A percentile compares a stretch with the other conserved stretches of the same genome.
phyloP scores from a whole-genome alignment of 2,329 filamentous ascomycete genomes.

The Teratosphaeria gauchensis region DNA sequence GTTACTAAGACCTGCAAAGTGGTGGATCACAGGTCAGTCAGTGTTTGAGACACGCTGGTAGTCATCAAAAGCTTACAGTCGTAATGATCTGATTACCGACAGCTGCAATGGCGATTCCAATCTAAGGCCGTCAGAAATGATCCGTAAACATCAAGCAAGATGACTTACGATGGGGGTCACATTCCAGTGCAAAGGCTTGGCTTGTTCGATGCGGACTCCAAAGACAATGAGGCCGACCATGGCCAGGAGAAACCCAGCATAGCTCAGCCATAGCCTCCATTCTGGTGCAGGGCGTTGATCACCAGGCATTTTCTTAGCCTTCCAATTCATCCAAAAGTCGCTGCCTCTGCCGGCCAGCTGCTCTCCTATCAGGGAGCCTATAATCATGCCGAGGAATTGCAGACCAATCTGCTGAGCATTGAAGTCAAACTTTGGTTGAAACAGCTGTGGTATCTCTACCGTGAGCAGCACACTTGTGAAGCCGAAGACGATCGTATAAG shows the following conservation, averaged over 20 bases:
- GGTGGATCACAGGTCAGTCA: no score
- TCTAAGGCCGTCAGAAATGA: constrained; percentile 17
- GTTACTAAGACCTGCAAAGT: constrained; percentile 41
- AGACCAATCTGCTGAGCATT: constrained; percentile 49
- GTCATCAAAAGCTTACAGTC: background rate
- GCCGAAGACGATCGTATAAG: constrained; percentile 50
- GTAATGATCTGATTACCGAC: constrained; percentile 42
- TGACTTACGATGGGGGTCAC: constrained; percentile 39
- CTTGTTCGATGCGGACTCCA: constrained; percentile 40
- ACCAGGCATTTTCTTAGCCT: constrained; percentile 23
- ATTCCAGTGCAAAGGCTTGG: constrained; percentile 40
- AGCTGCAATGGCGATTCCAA: constrained; percentile 37
- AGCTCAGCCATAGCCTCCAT: constrained; percentile 48
- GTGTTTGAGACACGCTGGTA: no score
- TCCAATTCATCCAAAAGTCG: constrained; percentile 43
- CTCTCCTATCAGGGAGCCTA: constrained; percentile 50
- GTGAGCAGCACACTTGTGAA: constrained; percentile 46
- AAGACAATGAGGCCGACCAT: constrained; percentile 48
- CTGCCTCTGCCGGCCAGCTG: constrained; percentile 46
- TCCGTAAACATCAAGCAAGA: constrained; percentile 31
- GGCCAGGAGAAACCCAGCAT: constrained; percentile 42
- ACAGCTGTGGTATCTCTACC: constrained; percentile 52
- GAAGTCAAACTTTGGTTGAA: constrained; percentile 46
- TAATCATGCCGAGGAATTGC: constrained; percentile 48
- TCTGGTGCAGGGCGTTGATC: constrained; percentile 35